A percentile compares a stretch with the other conserved stretches of the same genome.
These are phyloP conservation scores for Hansenula lynferdii DNA, from an alignment of 1,139 yeast species.

Conservation along the genomic window DNA sequence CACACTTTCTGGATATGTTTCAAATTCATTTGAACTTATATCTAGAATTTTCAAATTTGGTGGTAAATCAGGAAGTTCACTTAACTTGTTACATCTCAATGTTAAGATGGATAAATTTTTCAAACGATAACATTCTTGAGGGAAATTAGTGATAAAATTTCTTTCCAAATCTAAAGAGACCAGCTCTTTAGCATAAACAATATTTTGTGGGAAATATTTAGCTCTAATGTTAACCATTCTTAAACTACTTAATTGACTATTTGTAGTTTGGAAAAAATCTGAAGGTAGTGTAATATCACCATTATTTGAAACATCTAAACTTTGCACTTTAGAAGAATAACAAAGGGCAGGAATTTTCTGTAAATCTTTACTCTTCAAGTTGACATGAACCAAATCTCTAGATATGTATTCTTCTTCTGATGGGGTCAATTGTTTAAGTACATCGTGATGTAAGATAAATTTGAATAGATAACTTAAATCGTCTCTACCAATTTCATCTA, in stretches of 20 bases:
- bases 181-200: constrained; percentile 64
- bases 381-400: constrained; percentile 69
- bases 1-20: constrained; percentile 64
- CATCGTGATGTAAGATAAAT: constrained; percentile 71
- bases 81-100: constrained; percentile 70
- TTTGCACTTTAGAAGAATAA: constrained; percentile 77
- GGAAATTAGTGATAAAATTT: constrained; percentile 63
- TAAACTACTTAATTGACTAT: constrained; percentile 57
- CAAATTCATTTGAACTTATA: constrained; percentile 76
- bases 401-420: constrained; percentile 62
- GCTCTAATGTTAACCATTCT: constrained; percentile 73
- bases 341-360: constrained; percentile 83
- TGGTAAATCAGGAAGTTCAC: constrained; percentile 54
- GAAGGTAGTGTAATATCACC: constrained; percentile 81
- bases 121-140: constrained; percentile 51
- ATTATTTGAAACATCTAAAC: constrained; percentile 80
- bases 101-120: constrained; percentile 50
- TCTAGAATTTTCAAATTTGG: constrained; percentile 58
- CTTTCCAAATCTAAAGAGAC: constrained; percentile 75
- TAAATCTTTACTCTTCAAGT: constrained; percentile 67
- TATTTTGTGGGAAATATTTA: constrained; percentile 66
- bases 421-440: constrained; percentile 61
- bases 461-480: constrained; percentile 85
- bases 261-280: constrained; percentile 81
- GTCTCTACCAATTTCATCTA: constrained; percentile 79